Evolutionary conservation across 495 filamentous ascomycete genomes (phyloP).

Genomic region (Symbiotaphrina buchneri): DNA sequence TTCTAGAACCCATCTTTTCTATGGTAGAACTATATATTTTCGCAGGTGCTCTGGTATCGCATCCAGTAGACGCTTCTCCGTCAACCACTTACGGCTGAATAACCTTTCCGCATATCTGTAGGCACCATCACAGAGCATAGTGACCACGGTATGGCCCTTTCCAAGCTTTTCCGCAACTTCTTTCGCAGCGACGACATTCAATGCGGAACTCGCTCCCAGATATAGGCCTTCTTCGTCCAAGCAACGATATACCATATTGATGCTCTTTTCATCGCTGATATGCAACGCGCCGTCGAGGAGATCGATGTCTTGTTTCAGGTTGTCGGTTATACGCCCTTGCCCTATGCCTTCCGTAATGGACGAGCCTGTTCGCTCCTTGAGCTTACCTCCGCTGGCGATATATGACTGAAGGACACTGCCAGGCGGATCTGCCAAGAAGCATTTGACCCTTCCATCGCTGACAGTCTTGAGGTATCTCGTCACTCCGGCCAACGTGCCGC

Average conservation of each 20-base stretch:
- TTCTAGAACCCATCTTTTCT: too few relatives aligned
- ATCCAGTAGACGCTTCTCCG: slow-evolving; percentile 55
- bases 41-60: slow-evolving; percentile 71
- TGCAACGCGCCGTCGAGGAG: slow-evolving; percentile 70
- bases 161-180: slow-evolving; percentile 84
- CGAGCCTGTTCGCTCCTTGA: slow-evolving; percentile 59
- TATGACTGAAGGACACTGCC: slow-evolving; percentile 84
- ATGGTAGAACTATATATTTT: slow-evolving; percentile 84
- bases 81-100: slow-evolving; percentile 76
- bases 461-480: slow-evolving; percentile 77
- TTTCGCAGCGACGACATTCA: slow-evolving; percentile 91
- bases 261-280: slow-evolving; percentile 79
- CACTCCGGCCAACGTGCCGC: slow-evolving; percentile 71
- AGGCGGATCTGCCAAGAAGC: slow-evolving; percentile 81
- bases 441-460: slow-evolving; percentile 62
- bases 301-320: slow-evolving; percentile 64
- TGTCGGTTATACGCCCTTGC: slow-evolving; percentile 90
- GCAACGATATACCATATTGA: slow-evolving; percentile 95
- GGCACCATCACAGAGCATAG: slow-evolving; percentile 81
- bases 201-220: slow-evolving; percentile 73
- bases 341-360: slow-evolving; percentile 97
- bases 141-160: slow-evolving; percentile 78
- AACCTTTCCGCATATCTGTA: slow-evolving; percentile 89
- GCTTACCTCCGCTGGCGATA: slow-evolving; percentile 62
- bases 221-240: slow-evolving; percentile 94